A percentile compares a stretch with the other conserved stretches of the same genome.
Evolutionary conservation across 148 eudicot genomes (phyloP).

Genomic region (Beta vulgaris): DNA sequence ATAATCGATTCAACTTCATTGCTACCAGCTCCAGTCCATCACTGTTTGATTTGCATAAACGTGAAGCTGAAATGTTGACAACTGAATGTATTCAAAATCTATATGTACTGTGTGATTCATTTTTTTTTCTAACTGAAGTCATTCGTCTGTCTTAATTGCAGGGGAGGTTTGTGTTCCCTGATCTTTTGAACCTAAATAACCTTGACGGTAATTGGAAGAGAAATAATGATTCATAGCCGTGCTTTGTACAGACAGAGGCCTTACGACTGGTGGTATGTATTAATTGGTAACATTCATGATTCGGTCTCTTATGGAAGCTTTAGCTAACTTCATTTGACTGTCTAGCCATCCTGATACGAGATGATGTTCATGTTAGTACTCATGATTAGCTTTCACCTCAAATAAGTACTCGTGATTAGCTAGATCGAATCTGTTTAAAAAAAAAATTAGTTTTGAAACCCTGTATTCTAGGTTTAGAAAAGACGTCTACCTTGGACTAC

Average conservation of each 20-base stretch:
- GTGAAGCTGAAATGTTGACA: not conserved
- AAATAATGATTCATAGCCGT: not conserved
- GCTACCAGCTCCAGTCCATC: too few species aligned
- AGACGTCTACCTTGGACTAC: not conserved
- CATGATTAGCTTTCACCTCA: not conserved
- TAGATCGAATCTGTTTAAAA: conserved; percentile 1
- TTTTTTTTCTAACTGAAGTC: not conserved
- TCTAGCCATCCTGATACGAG: not conserved
- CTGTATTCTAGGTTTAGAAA: not conserved
- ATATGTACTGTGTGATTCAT: not conserved
- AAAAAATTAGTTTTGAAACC: not conserved
- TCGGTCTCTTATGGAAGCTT: not conserved
- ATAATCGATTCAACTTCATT: not conserved
- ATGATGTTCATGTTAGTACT: not conserved
- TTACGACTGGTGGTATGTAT: too few species aligned
- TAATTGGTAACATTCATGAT: too few species aligned
- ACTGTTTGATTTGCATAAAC: not conserved
- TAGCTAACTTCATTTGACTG: not conserved
- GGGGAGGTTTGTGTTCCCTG: conserved; percentile 19
- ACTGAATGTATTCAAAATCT: not conserved
- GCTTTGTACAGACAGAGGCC: conserved; percentile 7
- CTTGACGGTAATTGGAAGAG: conserved; percentile 1
- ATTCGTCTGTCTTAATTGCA: conserved; percentile 14
- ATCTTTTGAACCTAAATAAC: not conserved
- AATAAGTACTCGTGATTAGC: conserved; percentile 6